These are phyloP conservation scores for Cinnamomum micranthum DNA, from an alignment of 164 flowering plant species.

Conservation along the genomic window DNA sequence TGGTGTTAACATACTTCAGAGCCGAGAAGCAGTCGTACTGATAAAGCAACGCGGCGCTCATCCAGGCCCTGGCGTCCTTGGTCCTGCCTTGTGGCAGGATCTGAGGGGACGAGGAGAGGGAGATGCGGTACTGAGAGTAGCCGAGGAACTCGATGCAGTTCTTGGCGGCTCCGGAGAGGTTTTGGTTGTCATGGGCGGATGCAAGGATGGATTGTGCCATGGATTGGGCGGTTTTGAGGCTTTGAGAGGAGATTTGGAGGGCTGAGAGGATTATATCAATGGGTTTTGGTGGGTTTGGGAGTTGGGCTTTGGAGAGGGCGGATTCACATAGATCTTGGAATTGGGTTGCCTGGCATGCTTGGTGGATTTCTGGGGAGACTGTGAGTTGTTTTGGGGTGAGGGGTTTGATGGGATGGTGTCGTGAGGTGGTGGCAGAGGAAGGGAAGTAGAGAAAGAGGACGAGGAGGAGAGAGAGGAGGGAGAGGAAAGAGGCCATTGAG, in stretches of 20 bases:
- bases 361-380: slow-evolving; percentile 19
- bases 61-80: slow-evolving; percentile 78
- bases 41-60: slow-evolving; percentile 56
- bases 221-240: slow-evolving; percentile 47
- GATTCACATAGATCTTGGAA: slow-evolving; percentile 44
- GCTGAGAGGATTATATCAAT: slow-evolving; percentile 45
- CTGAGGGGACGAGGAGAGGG: slow-evolving; percentile 16
- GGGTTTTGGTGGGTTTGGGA: slow-evolving; percentile 32
- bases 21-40: slow-evolving; percentile 75
- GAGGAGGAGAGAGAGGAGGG: slow-evolving; percentile 30
- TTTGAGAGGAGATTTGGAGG: slow-evolving; percentile 32
- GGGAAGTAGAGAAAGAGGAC: slow-evolving; percentile 15
- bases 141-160: slow-evolving; percentile 50
- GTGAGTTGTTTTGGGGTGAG: background rate
- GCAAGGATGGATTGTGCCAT: slow-evolving; percentile 45
- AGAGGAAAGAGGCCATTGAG: slow-evolving; percentile 29
- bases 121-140: slow-evolving; percentile 38
- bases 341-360: slow-evolving; percentile 72
- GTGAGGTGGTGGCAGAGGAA: slow-evolving; percentile 1
- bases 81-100: slow-evolving; percentile 31
- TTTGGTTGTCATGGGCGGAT: slow-evolving; percentile 37
- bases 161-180: slow-evolving; percentile 53
- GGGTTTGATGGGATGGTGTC: background rate
- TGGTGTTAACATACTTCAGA: slow-evolving; percentile 65
- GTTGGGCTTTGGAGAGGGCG: slow-evolving; percentile 23